Evolutionary conservation across 2,329 filamentous ascomycete species (phyloP).

Genomic region (Colletotrichum plurivorum): DNA sequence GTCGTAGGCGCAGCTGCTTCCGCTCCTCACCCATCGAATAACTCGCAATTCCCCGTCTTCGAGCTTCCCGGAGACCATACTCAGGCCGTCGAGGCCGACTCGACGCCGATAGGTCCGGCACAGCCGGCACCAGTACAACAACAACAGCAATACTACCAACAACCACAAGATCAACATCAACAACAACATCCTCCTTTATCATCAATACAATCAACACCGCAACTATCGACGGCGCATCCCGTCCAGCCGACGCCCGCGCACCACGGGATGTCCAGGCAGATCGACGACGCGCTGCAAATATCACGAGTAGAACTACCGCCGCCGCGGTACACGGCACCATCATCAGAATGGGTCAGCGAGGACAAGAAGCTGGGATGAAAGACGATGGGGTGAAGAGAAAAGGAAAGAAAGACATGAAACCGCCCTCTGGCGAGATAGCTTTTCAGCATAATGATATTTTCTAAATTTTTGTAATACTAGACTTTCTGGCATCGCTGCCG

Average conservation of each 20-base stretch:
- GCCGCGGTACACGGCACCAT: slow-evolving; percentile 30
- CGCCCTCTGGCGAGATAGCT: slow-evolving; percentile 28
- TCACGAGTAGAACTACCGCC: slow-evolving; percentile 37
- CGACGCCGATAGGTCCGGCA: slow-evolving; percentile 27
- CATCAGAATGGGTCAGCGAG: slow-evolving; percentile 31
- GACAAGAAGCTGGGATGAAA: slow-evolving; percentile 33
- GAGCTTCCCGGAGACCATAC: slow-evolving; percentile 34
- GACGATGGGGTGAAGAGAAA: not conserved
- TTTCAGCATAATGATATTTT: slow-evolving; percentile 36
- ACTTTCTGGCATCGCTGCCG: slow-evolving; percentile 27
- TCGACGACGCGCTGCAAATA: slow-evolving; percentile 38
- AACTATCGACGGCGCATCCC: slow-evolving; percentile 14
- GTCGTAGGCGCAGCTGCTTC: slow-evolving; percentile 3
- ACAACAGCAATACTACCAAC: not conserved
- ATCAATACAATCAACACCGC: slow-evolving; percentile 33
- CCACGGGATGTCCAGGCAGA: slow-evolving; percentile 28
- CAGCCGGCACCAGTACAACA: slow-evolving; percentile 11
- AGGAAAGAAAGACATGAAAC: not conserved
- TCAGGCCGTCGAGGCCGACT: slow-evolving; percentile 36
- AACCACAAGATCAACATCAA: not conserved
- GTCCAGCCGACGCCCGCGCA: slow-evolving; percentile 18
- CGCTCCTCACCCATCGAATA: slow-evolving; percentile 8
- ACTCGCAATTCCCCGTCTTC: slow-evolving; percentile 27
- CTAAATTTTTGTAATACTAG: slow-evolving; percentile 37
- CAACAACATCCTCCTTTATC: slow-evolving; percentile 9